A percentile compares a stretch with the other conserved stretches of the same genome.
phyloP scores from a whole-genome alignment of 2,329 filamentous ascomycete species.

The Raffaelea albimanens region DNA sequence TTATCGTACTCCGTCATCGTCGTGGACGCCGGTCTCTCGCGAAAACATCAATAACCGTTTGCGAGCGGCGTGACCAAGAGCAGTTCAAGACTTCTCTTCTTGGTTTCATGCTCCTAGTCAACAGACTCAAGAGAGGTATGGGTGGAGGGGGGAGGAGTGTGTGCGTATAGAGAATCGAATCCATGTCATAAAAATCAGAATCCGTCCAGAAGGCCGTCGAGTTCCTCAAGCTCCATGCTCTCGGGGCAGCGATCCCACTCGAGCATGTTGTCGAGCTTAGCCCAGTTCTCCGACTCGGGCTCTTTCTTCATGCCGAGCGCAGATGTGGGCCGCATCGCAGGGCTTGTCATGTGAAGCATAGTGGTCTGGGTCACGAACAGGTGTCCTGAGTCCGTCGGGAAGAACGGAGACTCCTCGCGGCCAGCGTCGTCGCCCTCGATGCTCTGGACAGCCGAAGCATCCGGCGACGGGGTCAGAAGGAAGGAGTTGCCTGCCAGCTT shows the following conservation, averaged over 20 bases:
- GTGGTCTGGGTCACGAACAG: constrained; percentile 13
- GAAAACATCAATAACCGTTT: too few species aligned
- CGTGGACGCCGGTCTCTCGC: too few species aligned
- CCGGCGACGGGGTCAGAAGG: constrained; percentile 12
- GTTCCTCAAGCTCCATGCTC: constrained; percentile 83
- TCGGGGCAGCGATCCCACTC: constrained; percentile 70
- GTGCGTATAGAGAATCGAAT: background rate
- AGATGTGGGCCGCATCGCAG: constrained; percentile 40
- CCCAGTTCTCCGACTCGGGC: constrained; percentile 31
- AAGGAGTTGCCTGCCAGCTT: constrained; percentile 40
- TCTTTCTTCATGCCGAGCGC: constrained; percentile 28
- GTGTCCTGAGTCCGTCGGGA: constrained; percentile 33
- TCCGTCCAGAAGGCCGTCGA: constrained; percentile 75
- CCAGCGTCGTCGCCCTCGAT: constrained; percentile 30
- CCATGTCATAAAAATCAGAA: constrained; percentile 38
- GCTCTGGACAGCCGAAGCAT: constrained; percentile 17
- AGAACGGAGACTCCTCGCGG: constrained; percentile 42
- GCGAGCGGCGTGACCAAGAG: too few species aligned
- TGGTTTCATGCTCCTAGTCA: background rate
- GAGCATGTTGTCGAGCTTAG: constrained; percentile 32
- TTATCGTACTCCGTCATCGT: too few species aligned
- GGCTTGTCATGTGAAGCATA: constrained; percentile 41
- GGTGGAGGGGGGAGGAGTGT: background rate
- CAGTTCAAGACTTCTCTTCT: too few species aligned
- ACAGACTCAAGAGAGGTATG: background rate